Percentiles rank a stretch among this genome's conserved stretches.
Conservation (phyloP, 169 alveolate genomes). For the Plasmodium sp. region DNA sequence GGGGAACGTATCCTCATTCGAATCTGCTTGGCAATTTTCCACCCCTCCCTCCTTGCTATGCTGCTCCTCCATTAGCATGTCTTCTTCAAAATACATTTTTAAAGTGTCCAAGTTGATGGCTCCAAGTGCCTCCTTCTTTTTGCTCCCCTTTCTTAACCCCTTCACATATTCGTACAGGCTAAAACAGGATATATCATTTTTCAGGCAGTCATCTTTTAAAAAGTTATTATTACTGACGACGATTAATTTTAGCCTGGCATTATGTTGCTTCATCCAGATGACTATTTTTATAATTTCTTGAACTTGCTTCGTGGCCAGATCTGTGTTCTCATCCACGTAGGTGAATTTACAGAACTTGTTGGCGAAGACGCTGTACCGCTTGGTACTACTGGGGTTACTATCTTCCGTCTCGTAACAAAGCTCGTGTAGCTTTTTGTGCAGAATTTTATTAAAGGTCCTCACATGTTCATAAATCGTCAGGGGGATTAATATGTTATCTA, state of each 20-base stretch:
- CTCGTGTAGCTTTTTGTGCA: slow-evolving; percentile 42
- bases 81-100: slow-evolving; percentile 72
- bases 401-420: slow-evolving; percentile 63
- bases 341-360: slow-evolving; percentile 67
- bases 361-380: slow-evolving; percentile 46
- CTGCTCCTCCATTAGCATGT: slow-evolving; percentile 22
- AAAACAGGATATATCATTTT: slow-evolving; percentile 65
- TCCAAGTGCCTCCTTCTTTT: slow-evolving; percentile 12
- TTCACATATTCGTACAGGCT: slow-evolving; percentile 63
- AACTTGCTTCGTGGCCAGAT: slow-evolving; percentile 1
- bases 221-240: slow-evolving; percentile 36
- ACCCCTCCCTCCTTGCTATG: background rate
- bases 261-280: slow-evolving; percentile 65
- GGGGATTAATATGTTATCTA: slow-evolving; percentile 61
- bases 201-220: slow-evolving; percentile 75
- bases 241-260: slow-evolving; percentile 5
- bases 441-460: slow-evolving; percentile 53
- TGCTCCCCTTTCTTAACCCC: slow-evolving; percentile 44
- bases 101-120: slow-evolving; percentile 23
- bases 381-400: slow-evolving; percentile 16
- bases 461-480: slow-evolving; percentile 55
- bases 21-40: background rate
- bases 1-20: slow-evolving; percentile 39
- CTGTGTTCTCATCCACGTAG: slow-evolving; percentile 42
- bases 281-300: slow-evolving; percentile 70